These are phyloP conservation scores for Chlamydomonas sp. DNA, from an alignment of 139 green algal genomes.

Conservation along the genomic window DNA sequence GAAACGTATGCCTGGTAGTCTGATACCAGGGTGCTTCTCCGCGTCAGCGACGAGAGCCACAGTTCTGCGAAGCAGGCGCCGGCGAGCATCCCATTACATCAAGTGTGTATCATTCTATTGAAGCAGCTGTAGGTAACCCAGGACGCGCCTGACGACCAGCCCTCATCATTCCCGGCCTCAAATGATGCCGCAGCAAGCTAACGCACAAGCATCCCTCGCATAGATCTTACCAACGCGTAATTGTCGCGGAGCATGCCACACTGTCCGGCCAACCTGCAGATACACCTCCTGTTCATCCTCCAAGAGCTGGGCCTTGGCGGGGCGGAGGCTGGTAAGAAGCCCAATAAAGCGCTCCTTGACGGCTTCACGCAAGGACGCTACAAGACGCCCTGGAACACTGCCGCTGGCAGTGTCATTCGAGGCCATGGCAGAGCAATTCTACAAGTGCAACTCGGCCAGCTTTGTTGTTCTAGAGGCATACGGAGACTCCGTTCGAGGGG, in stretches of 20 bases:
- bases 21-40: conserved; percentile 26
- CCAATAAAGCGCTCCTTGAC: conserved; percentile 34
- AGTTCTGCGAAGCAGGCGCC: conserved; percentile 54
- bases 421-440: background rate
- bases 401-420: background rate
- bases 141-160: background rate
- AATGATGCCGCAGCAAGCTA: background rate
- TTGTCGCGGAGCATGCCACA: conserved; percentile 30
- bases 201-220: conserved; percentile 2
- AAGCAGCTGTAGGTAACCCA: background rate
- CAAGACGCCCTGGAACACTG: conserved; percentile 16
- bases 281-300: conserved; percentile 55
- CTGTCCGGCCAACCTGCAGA: conserved; percentile 56
- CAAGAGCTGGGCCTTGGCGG: conserved; percentile 19
- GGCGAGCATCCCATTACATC: background rate
- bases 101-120: background rate
- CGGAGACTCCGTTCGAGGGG: too few relatives aligned
- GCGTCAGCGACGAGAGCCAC: conserved; percentile 58
- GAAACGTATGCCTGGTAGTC: conserved; percentile 25
- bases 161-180: background rate
- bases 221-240: background rate
- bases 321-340: background rate
- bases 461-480: too few relatives aligned
- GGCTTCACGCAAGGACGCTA: background rate
- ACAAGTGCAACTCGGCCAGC: too few relatives aligned